Evolutionary conservation across 805 yeast species (phyloP).

Genomic region (Candida parachauliodes): DNA sequence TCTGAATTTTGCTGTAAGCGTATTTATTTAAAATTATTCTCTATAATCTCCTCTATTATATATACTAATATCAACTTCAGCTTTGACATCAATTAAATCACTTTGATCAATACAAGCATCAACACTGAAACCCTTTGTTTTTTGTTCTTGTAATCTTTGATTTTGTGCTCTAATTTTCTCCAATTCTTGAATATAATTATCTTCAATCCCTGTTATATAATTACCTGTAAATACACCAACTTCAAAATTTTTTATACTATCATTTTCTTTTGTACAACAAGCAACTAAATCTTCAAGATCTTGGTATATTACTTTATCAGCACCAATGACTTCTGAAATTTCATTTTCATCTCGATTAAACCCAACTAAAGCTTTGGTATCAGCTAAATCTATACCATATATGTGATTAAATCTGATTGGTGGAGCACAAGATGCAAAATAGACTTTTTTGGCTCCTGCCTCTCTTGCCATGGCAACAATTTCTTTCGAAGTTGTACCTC

Average conservation of each 20-base stretch:
- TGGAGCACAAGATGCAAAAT: slow-evolving; percentile 95
- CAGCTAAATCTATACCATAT: slow-evolving; percentile 97
- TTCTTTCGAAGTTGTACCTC: slow-evolving; percentile 96
- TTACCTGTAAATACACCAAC: slow-evolving; percentile 96
- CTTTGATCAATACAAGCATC: slow-evolving; percentile 39
- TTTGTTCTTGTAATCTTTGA: slow-evolving; percentile 45
- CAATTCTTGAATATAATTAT: slow-evolving; percentile 73
- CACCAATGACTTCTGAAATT: slow-evolving; percentile 76
- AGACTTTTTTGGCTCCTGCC: slow-evolving; percentile 95
- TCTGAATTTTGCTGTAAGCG: too few species aligned
- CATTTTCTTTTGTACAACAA: slow-evolving; percentile 56
- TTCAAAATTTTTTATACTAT: slow-evolving; percentile 63
- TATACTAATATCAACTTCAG: slow-evolving; percentile 64
- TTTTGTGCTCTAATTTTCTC: slow-evolving; percentile 81
- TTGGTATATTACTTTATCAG: slow-evolving; percentile 90
- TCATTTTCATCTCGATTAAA: slow-evolving; percentile 71
- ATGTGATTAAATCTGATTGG: slow-evolving; percentile 96
- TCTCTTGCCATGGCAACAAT: slow-evolving; percentile 98
- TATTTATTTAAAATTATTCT: slow-evolving; percentile 8
- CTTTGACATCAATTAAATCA: slow-evolving; percentile 65
- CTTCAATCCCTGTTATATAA: slow-evolving; percentile 92
- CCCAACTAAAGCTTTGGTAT: slow-evolving; percentile 89
- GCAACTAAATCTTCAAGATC: slow-evolving; percentile 74
- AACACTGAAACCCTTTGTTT: slow-evolving; percentile 38
- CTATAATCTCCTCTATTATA: slow-evolving; percentile 55